Evolutionary conservation across 2,329 filamentous ascomycete genomes (phyloP), one percentile per base, ranked within the genome.

Genomic region (Cladosporium sp.): DNA sequence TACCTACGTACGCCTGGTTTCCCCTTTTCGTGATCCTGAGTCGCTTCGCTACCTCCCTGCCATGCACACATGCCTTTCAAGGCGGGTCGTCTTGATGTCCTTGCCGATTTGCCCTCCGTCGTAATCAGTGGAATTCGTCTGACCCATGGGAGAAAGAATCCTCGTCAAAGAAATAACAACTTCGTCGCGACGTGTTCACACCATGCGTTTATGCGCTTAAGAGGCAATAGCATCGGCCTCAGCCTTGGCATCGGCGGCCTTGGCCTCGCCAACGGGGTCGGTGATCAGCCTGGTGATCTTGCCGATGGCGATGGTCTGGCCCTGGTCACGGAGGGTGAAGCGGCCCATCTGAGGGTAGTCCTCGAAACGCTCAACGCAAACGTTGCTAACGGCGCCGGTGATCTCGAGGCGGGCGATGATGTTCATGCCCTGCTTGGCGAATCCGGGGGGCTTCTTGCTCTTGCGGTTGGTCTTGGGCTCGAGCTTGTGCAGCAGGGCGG

Each of bases 291-390:
- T 96, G 55, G 89, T 96, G 70, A 98, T 95, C 82, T 98, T 98
- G 67, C 93, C 93, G 75, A 98, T 98, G 53, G 93, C 93, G 76
- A 98, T 96, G 0, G 93, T 98, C 87, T 97, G 92, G 64, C 93
- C 93, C 85, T 97, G 67, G 51, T 68, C 90, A 79, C 90, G 79
- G 50, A 95, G 79, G 14, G 90, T 95, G 72, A 95, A 95, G 41
- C 90, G 84, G 65, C 90, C 90, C 72, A 95, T 81, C 73, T 97
- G 93, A 55, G 91, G 85, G 72, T 97, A 96, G 68, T 97, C 92
- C 67, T 96, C 91, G 63, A 96, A 98, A 58, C 80, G 83, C 75
- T 98, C 93, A 22, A 97, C 84, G 71, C 95, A 97, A 34, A 98
- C 89, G 43, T 46, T 45, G 40, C 84, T 83, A 53, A 89, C 89